Percentiles rank a stretch among this genome's conserved stretches.
These are phyloP conservation scores for Entomortierella beljakovae DNA, from an alignment of 192 early-diverging fungal species.

Conservation along the genomic window DNA sequence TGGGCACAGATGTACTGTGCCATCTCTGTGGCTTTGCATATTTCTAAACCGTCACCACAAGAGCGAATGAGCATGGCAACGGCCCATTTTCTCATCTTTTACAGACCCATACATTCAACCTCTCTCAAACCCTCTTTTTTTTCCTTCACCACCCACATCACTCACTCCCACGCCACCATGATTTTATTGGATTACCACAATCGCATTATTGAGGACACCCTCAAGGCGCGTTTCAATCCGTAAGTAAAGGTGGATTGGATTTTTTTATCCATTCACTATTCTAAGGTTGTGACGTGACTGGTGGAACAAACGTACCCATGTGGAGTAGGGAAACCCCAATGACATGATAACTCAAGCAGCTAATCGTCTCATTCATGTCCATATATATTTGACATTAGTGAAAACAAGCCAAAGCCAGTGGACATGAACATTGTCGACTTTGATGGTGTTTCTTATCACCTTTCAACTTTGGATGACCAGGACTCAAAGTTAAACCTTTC, in stretches of 20 bases:
- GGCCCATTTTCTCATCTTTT: too few relatives aligned
- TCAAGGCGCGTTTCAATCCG: conserved; percentile 64
- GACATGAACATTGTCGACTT: conserved; percentile 94
- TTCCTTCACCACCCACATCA: background rate
- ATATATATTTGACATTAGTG: conserved; percentile 24
- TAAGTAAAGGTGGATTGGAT: conserved; percentile 25
- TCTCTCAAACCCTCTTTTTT: background rate
- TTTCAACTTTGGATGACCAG: conserved; percentile 72
- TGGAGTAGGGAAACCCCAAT: too few relatives aligned
- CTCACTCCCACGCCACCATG: conserved; percentile 49
- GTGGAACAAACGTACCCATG: background rate
- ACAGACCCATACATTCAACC: background rate
- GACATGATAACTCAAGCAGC: background rate
- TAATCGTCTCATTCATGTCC: too few relatives aligned
- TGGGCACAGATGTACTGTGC: too few relatives aligned
- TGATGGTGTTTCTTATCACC: conserved; percentile 93
- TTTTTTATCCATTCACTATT: background rate
- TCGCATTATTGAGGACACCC: conserved; percentile 67
- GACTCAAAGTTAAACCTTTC: conserved; percentile 76
- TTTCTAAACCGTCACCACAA: too few relatives aligned
- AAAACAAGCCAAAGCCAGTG: conserved; percentile 74
- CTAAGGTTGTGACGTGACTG: conserved; percentile 43
- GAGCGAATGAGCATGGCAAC: too few relatives aligned
- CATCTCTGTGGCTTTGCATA: too few relatives aligned
- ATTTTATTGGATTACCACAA: conserved; percentile 75